Evolutionary conservation across 1,284 basidiomycete genomes (phyloP).

Genomic region (Prillingera fragicola): DNA sequence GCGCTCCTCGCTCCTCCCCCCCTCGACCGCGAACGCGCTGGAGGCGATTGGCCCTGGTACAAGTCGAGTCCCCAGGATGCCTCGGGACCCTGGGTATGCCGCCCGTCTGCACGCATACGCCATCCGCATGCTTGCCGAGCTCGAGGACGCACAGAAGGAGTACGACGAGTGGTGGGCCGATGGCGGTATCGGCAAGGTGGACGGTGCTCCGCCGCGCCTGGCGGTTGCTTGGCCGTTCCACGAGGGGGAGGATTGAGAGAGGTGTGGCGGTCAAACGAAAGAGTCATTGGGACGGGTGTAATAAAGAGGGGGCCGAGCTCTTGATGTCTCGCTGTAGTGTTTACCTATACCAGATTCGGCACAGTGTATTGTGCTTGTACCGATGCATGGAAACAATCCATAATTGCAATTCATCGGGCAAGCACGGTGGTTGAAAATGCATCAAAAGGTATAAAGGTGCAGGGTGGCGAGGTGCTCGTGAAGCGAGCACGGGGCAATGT

Average conservation of each 20-base stretch:
- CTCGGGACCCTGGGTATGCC: constrained; percentile 32
- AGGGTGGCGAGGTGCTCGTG: background rate
- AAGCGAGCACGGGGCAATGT: background rate
- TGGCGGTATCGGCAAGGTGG: constrained; percentile 44
- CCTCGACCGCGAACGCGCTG: constrained; percentile 39
- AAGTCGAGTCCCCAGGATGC: too few species aligned
- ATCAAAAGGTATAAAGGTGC: background rate
- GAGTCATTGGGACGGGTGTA: background rate
- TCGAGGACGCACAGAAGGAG: constrained; percentile 51
- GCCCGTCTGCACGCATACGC: constrained; percentile 50
- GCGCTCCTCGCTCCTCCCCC: constrained; percentile 45
- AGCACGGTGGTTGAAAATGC: constrained; percentile 1
- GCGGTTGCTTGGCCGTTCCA: constrained; percentile 49
- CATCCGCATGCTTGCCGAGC: constrained; percentile 50
- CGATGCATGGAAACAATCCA: too few species aligned
- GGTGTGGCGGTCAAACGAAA: background rate
- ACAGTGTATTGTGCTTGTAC: background rate
- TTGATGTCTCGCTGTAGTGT: background rate
- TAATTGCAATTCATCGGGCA: too few species aligned
- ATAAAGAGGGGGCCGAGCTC: background rate
- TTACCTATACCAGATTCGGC: background rate
- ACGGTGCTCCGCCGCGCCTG: constrained; percentile 47
- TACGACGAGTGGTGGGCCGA: constrained; percentile 50
- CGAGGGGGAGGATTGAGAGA: constrained; percentile 43
- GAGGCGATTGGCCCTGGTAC: constrained; percentile 31